A percentile compares a stretch with the other conserved stretches of the same genome.
phyloP scores from a whole-genome alignment of 73 alveolate genomes.

The Halteria grandinella region DNA sequence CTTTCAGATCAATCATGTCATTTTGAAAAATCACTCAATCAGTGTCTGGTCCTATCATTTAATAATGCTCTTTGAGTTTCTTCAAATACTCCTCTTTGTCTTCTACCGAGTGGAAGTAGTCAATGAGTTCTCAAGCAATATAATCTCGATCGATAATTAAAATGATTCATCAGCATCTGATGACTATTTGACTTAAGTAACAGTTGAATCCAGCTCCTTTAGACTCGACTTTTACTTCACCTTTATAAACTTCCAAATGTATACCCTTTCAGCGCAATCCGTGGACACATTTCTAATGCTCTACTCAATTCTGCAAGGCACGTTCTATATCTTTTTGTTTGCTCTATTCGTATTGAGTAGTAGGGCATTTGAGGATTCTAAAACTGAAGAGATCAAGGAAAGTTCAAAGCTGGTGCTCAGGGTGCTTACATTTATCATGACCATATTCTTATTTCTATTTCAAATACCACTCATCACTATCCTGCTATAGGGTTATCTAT shows the following conservation, averaged over 20 bases:
- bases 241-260: conserved; percentile 20
- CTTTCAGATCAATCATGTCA: conserved; percentile 45
- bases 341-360: background rate
- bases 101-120: conserved; percentile 39
- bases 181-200: background rate
- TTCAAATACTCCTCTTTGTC: conserved; percentile 17
- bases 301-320: background rate
- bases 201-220: background rate
- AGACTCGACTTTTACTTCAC: conserved; percentile 34
- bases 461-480: conserved; percentile 40
- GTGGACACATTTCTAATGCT: background rate
- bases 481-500: conserved; percentile 6
- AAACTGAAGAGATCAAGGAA: conserved; percentile 6
- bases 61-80: conserved; percentile 35
- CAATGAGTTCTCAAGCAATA: conserved; percentile 16
- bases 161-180: background rate
- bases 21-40: background rate
- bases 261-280: background rate
- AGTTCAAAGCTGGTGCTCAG: conserved; percentile 15
- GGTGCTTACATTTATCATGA: background rate
- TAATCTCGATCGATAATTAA: background rate
- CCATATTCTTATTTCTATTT: conserved; percentile 13
- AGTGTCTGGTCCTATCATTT: background rate
- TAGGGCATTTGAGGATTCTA: background rate
- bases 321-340: background rate